A percentile compares a stretch with the other conserved stretches of the same genome.
Evolutionary conservation across 2,329 filamentous ascomycete species (phyloP).

Genomic region (Paracoccidioides lutzii): DNA sequence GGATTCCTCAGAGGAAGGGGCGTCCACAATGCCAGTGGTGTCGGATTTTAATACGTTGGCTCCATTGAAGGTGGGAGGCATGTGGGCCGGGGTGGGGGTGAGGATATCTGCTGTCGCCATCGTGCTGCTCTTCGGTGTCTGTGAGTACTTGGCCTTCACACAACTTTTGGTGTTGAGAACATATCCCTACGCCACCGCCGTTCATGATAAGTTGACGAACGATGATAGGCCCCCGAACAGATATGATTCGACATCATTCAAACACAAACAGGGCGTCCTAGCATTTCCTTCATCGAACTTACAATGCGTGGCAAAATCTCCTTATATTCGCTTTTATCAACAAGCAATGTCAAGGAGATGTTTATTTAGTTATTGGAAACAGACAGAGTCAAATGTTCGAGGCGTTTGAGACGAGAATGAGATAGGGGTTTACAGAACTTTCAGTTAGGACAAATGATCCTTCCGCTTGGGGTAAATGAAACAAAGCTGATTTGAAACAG

Average conservation of each 20-base stretch:
- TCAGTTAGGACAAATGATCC: background rate
- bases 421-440: background rate
- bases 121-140: background rate
- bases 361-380: background rate
- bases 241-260: background rate
- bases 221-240: background rate
- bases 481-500: background rate
- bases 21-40: background rate
- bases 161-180: background rate
- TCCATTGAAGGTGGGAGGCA: conserved; percentile 5
- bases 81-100: conserved; percentile 6
- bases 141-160: conserved; percentile 9
- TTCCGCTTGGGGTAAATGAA: background rate
- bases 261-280: background rate
- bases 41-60: background rate
- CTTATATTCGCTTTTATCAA: background rate
- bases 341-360: background rate
- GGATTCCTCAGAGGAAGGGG: background rate
- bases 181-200: background rate
- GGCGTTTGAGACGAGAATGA: background rate
- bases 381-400: background rate
- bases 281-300: background rate
- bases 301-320: conserved; percentile 1
- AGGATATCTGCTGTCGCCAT: conserved; percentile 15
- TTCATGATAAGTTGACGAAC: background rate